Evolutionary conservation across 768 basidiomycete species (phyloP).

Genomic region (Suillus subaureus): DNA sequence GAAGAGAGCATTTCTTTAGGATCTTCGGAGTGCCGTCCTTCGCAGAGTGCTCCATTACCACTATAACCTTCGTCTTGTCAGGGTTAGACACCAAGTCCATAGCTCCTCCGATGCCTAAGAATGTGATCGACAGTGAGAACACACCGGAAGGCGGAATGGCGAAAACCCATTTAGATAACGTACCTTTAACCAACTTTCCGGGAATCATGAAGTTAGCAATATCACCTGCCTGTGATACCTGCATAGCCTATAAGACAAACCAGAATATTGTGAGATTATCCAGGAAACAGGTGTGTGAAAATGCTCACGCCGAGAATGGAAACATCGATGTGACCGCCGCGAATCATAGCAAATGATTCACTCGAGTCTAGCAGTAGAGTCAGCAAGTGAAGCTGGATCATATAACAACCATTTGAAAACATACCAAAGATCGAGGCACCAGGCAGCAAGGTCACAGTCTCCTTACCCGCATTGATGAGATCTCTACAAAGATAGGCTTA

Average conservation of each 20-base stretch:
- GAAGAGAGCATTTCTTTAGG: slow-evolving; percentile 76
- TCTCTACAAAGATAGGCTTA: slow-evolving; percentile 50
- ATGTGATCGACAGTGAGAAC: slow-evolving; percentile 18
- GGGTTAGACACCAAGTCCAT: slow-evolving; percentile 98
- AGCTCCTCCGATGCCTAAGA: slow-evolving; percentile 86
- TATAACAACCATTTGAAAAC: slow-evolving; percentile 22
- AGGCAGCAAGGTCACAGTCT: slow-evolving; percentile 89
- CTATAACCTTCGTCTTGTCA: slow-evolving; percentile 91
- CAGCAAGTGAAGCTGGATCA: slow-evolving; percentile 4
- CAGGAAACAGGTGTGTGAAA: slow-evolving; percentile 2
- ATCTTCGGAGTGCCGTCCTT: slow-evolving; percentile 92
- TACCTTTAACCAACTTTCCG: slow-evolving; percentile 86
- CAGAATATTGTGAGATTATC: slow-evolving; percentile 7
- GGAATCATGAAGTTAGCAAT: slow-evolving; percentile 99
- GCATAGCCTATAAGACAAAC: slow-evolving; percentile 70
- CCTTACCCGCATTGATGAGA: slow-evolving; percentile 93
- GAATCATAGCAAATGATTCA: slow-evolving; percentile 97
- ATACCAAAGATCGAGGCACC: slow-evolving; percentile 90
- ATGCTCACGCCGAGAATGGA: slow-evolving; percentile 84
- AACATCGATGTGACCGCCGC: slow-evolving; percentile 93
- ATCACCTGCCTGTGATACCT: slow-evolving; percentile 91
- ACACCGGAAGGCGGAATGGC: background rate
- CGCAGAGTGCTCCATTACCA: slow-evolving; percentile 86
- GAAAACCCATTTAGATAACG: background rate
- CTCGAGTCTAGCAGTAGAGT: slow-evolving; percentile 61